Conservation (phyloP, 192 early-diverging fungal genomes). For the Coemansia aciculifera region DNA sequence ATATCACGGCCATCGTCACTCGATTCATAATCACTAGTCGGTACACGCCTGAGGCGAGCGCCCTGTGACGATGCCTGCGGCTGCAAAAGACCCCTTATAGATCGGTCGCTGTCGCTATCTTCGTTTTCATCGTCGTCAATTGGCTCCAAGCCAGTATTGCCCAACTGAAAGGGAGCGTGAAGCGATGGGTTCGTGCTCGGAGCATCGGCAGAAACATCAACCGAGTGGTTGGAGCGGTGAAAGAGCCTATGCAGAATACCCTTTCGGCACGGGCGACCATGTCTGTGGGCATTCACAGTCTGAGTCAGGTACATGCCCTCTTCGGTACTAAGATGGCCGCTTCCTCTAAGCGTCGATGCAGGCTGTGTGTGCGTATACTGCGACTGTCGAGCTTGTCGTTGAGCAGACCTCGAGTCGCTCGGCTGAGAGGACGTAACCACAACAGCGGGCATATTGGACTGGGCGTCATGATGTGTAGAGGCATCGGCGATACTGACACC, state of each 20-base stretch:
- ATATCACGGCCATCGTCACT: background rate
- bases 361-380: background rate
- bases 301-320: background rate
- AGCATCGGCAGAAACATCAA: background rate
- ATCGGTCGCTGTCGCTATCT: background rate
- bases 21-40: slow-evolving; percentile 1
- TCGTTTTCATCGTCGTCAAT: background rate
- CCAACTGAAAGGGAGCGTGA: background rate
- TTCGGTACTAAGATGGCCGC: background rate
- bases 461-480: background rate
- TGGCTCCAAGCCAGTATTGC: background rate
- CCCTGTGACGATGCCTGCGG: background rate
- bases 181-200: background rate
- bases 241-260: background rate
- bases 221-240: slow-evolving; percentile 1
- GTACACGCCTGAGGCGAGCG: background rate
- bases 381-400: background rate
- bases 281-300: background rate
- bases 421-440: background rate
- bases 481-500: background rate
- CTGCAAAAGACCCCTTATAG: background rate
- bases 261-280: background rate
- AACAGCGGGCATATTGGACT: background rate
- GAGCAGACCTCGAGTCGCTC: background rate
- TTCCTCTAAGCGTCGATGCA: background rate